Percentiles rank a stretch among this genome's conserved stretches.
phyloP scores from a whole-genome alignment of 116 monocot species.

The Cymodocea nodosa region DNA sequence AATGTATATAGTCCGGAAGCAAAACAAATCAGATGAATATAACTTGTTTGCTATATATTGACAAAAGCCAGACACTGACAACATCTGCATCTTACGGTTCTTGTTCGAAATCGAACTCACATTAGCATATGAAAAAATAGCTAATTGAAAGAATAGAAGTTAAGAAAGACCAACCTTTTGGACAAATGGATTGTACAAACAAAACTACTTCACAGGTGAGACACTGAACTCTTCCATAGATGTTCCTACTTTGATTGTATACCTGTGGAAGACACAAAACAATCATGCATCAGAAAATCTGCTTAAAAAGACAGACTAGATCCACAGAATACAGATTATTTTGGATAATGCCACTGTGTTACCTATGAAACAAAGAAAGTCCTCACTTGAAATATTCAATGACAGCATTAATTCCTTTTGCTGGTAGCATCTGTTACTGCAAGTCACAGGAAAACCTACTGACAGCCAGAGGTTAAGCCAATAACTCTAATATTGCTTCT shows the following conservation, averaged over 20 bases:
- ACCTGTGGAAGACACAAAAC: neutral
- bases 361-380: neutral
- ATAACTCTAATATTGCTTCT: conserved; percentile 27
- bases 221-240: neutral
- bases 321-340: neutral
- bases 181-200: neutral
- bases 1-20: too few species aligned
- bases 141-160: neutral
- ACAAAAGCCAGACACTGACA: neutral
- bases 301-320: neutral
- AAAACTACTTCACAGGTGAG: neutral
- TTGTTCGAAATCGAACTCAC: neutral
- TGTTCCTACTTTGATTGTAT: neutral
- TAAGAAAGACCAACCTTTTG: neutral
- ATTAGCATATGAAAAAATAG: neutral
- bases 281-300: neutral
- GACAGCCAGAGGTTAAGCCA: neutral
- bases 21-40: too few species aligned
- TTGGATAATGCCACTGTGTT: neutral
- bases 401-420: neutral
- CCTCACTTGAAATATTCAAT: neutral
- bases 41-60: neutral
- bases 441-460: neutral
- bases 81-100: neutral
- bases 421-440: neutral